phyloP scores from a whole-genome alignment of 352 stramenopile genomes.

The Pythium aristosporum region DNA sequence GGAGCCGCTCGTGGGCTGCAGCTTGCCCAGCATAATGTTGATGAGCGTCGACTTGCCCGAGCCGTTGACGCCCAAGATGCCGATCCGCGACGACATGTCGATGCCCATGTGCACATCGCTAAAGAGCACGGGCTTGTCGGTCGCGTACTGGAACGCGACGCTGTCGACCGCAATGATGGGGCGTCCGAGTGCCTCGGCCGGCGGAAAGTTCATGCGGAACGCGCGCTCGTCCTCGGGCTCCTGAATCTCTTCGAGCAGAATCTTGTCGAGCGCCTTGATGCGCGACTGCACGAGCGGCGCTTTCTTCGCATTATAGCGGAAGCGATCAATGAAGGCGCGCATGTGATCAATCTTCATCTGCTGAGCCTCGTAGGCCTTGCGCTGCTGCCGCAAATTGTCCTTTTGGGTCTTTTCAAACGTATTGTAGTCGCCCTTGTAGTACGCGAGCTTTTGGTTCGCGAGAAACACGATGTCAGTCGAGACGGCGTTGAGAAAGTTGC shows the following conservation, averaged over 20 bases:
- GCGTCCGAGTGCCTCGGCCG: conserved; percentile 91
- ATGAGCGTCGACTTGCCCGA: conserved; percentile 95
- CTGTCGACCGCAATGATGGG: conserved; percentile 95
- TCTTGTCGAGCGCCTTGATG: conserved; percentile 93
- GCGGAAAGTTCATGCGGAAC: conserved; percentile 95
- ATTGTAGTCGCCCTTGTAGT: conserved; percentile 96
- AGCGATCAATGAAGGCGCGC: conserved; percentile 84
- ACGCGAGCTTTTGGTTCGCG: conserved; percentile 90
- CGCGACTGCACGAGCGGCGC: conserved; percentile 95
- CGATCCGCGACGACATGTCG: conserved; percentile 94
- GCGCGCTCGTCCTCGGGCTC: conserved; percentile 91
- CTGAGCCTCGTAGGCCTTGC: conserved; percentile 87
- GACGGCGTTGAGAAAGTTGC: conserved; percentile 96
- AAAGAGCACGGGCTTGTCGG: conserved; percentile 64
- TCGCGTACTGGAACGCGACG: conserved; percentile 74
- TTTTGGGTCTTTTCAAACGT: conserved; percentile 94
- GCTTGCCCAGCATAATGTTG: conserved; percentile 96
- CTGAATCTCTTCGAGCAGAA: conserved; percentile 88
- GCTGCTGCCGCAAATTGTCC: conserved; percentile 93
- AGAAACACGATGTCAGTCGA: conserved; percentile 96
- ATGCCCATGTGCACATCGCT: conserved; percentile 95
- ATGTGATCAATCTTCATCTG: conserved; percentile 93
- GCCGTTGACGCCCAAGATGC: conserved; percentile 91
- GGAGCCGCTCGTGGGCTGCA: conserved; percentile 82
- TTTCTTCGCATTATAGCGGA: conserved; percentile 60